Percentiles rank a stretch among this genome's conserved stretches.
phyloP scores from a whole-genome alignment of 495 filamentous ascomycete genomes.

The Friedmanniomyces simplex region DNA sequence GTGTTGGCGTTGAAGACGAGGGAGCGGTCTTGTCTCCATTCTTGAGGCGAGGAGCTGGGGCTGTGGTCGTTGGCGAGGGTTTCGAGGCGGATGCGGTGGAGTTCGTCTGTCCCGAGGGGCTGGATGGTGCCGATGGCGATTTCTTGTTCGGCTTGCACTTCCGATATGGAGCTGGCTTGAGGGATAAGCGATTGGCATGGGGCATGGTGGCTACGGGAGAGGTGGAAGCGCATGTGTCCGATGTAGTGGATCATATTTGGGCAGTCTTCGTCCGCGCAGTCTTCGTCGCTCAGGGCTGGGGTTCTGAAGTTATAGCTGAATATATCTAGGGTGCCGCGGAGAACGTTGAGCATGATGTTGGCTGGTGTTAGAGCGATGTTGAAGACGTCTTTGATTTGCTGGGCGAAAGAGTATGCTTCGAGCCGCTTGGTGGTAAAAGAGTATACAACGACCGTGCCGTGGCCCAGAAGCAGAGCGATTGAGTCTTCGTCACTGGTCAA shows the following conservation, averaged over 20 bases:
- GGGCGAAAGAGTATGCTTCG: not conserved
- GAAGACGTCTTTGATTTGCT: not conserved
- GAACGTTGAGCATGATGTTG: too few species aligned
- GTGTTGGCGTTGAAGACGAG: not conserved
- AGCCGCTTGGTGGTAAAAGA: not conserved
- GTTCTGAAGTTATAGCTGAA: not conserved
- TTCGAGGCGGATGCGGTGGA: not conserved
- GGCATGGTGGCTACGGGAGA: not conserved
- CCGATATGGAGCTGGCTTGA: not conserved
- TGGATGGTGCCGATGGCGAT: not conserved
- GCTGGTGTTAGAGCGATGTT: too few species aligned
- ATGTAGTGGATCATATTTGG: not conserved
- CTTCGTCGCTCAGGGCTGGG: not conserved
- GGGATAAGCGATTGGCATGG: not conserved
- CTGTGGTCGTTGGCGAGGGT: too few species aligned
- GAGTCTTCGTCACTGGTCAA: not conserved
- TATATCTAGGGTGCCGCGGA: not conserved
- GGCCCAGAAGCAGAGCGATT: not conserved
- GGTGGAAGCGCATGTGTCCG: not conserved
- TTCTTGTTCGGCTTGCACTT: not conserved
- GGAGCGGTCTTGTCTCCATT: not conserved
- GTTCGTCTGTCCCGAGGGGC: not conserved
- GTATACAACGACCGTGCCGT: not conserved
- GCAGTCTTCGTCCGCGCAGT: not conserved
- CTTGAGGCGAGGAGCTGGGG: too few species aligned